Conservation (phyloP, 352 stramenopile species). For the Bremia lactucae region DNA sequence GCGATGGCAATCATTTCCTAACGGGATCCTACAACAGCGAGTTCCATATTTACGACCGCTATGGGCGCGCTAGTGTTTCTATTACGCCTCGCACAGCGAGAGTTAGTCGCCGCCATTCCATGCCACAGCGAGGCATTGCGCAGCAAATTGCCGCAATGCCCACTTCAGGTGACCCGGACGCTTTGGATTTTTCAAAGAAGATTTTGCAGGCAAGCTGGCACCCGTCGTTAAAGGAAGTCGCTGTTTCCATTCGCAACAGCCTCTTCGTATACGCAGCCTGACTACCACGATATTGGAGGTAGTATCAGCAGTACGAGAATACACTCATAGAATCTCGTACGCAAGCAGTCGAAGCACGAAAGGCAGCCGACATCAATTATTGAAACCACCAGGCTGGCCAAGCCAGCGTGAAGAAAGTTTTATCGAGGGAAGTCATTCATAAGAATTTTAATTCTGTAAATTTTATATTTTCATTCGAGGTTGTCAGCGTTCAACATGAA, state of each 20-base stretch:
- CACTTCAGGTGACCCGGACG: slow-evolving; percentile 26
- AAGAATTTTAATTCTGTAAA: too few species aligned
- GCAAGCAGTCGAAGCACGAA: too few species aligned
- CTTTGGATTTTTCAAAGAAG: slow-evolving; percentile 77
- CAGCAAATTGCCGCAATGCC: slow-evolving; percentile 45
- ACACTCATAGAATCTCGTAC: too few species aligned
- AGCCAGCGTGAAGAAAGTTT: too few species aligned
- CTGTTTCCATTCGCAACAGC: slow-evolving; percentile 73
- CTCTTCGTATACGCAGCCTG: slow-evolving; percentile 74
- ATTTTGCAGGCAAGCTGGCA: slow-evolving; percentile 84
- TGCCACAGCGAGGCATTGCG: slow-evolving; percentile 50
- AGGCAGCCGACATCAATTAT: too few species aligned
- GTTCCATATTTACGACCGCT: slow-evolving; percentile 88
- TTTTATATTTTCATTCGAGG: too few species aligned
- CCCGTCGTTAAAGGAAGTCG: slow-evolving; percentile 66
- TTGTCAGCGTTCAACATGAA: too few species aligned
- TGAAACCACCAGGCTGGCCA: too few species aligned
- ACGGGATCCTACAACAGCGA: slow-evolving; percentile 93
- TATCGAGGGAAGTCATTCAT: too few species aligned
- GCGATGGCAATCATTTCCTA: slow-evolving; percentile 87
- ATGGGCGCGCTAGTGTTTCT: slow-evolving; percentile 64
- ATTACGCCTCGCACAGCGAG: slow-evolving; percentile 36
- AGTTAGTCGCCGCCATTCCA: slow-evolving; percentile 49
- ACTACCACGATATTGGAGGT: background rate
- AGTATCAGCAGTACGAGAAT: too few species aligned